Evolutionary conservation across 1,284 basidiomycete genomes (phyloP), one percentile per base, ranked within the genome.

Genomic region (Malassezia arunalokei): DNA sequence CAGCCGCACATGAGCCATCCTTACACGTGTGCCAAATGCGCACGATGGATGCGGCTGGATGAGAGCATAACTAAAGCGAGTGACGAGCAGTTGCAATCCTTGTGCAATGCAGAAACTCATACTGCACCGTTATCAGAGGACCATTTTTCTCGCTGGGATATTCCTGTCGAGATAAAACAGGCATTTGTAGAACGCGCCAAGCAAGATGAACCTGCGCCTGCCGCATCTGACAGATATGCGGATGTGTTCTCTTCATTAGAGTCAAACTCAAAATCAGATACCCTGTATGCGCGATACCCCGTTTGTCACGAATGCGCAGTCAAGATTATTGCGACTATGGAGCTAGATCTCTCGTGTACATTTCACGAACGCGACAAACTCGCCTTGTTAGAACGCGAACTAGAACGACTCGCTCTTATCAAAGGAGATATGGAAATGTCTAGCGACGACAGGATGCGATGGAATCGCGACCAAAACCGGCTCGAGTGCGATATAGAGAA

Each of bases 301-400:
- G 79, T 99, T 8, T 99, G 94, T 72, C 82, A 84, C 1, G 89
- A 94, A 67, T 99, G 94, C 74, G 43, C 52, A 11, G 29, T 17
- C 17, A 30, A n/a, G 5, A 17, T 39, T 6, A 27, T 44, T 12
- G 37, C 49, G 1, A 9, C 5, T 9, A 33, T 38, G 27, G 3
- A n/a, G 11, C 12, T n/a, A 9, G 12, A 32, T 28, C 20, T 40
- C 6, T 6, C 15, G n/a, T 86, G 94, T 75, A 83, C 85, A 3
- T 87, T 85, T 74, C 84, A 84, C 67, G 91, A 96, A 68, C 78
- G 88, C 43, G 91, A 96, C 64, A 87, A 88, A 0, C 92, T 65
- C 27, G 42, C 56, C 2, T 54, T 58, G 1, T 63, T 67, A 27
- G 65, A 71, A 20, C 56, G 52, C 8, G 65, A 71, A 39, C 40